Conservation (phyloP, 2,329 filamentous ascomycete genomes). For the Colletotrichum lupini region DNA sequence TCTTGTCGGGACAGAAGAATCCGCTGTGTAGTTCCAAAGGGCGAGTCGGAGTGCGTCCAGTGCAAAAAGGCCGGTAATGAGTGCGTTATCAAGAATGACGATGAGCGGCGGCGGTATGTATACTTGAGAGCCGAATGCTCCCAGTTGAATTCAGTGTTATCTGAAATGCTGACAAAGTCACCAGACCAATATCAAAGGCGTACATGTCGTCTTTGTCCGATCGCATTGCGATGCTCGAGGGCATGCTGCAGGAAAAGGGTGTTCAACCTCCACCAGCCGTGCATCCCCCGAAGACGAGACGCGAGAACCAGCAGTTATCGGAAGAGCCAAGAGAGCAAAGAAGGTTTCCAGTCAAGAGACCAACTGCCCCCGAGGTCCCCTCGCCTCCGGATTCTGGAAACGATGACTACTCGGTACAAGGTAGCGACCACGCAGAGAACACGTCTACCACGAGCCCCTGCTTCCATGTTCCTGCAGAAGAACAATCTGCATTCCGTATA, state of each 20-base stretch:
- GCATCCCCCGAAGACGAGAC: constrained; percentile 64
- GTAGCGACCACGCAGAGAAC: constrained; percentile 39
- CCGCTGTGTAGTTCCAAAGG: constrained; percentile 65
- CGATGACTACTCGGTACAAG: constrained; percentile 44
- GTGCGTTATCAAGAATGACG: constrained; percentile 68
- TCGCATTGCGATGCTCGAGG: constrained; percentile 62
- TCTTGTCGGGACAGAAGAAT: constrained; percentile 60
- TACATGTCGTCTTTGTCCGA: constrained; percentile 69
- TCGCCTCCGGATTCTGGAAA: constrained; percentile 47
- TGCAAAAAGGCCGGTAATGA: constrained; percentile 61
- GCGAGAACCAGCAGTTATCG: constrained; percentile 44
- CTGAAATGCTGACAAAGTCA: constrained; percentile 17
- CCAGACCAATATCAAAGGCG: constrained; percentile 66
- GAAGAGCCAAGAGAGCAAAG: constrained; percentile 36
- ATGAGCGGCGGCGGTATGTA: constrained; percentile 63
- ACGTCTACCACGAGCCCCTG: constrained; percentile 31
- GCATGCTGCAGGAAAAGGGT: constrained; percentile 61
- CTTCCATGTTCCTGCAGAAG: constrained; percentile 40
- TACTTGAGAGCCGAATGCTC: neutral
- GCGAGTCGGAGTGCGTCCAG: constrained; percentile 61
- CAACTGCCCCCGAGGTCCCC: constrained; percentile 40
- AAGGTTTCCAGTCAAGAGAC: constrained; percentile 6
- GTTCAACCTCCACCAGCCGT: constrained; percentile 60
- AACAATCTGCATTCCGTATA: constrained; percentile 49
- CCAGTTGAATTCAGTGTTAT: neutral